Percentiles rank a stretch among this genome's conserved stretches.
phyloP scores from a whole-genome alignment of 257 asterid genomes.

The Osmanthus fragrans region DNA sequence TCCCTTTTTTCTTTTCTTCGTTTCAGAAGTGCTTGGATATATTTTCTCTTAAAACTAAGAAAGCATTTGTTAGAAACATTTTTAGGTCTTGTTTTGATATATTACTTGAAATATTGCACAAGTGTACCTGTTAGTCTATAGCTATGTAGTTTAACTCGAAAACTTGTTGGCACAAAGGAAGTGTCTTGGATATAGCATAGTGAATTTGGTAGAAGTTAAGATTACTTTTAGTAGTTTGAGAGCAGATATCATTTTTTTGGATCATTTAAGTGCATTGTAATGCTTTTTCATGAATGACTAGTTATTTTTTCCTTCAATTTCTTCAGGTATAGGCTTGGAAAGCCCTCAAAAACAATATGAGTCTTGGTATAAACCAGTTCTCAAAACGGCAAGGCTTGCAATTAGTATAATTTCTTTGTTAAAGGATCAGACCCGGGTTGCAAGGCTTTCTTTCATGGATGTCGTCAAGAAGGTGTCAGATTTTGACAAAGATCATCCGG shows the following conservation, averaged over 20 bases:
- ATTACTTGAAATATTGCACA: neutral
- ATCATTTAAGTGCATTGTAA: conserved; percentile 15
- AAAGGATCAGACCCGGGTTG: conserved; percentile 74
- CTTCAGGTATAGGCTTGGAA: conserved; percentile 94
- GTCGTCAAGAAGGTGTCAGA: conserved; percentile 71
- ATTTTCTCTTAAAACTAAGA: neutral
- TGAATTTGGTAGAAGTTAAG: neutral
- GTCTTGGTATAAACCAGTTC: conserved; percentile 84
- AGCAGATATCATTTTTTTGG: conserved; percentile 4
- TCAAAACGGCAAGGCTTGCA: conserved; percentile 79
- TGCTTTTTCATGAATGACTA: conserved; percentile 2
- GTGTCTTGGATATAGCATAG: conserved; percentile 5
- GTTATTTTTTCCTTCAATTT: conserved; percentile 19
- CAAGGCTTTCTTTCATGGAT: conserved; percentile 81
- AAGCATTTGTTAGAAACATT: neutral
- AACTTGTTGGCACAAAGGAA: conserved; percentile 5
- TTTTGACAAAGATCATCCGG: conserved; percentile 58
- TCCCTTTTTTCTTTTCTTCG: neutral
- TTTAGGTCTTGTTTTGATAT: conserved; percentile 7
- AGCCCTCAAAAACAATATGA: conserved; percentile 91
- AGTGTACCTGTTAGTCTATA: conserved; percentile 4
- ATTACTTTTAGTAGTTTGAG: conserved; percentile 4
- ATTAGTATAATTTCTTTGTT: conserved; percentile 72
- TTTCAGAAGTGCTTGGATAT: neutral
- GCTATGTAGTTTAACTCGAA: conserved; percentile 6